Evolutionary conservation across 2,329 filamentous ascomycete genomes (phyloP), one percentile per base, ranked within the genome.

Genomic region (Fusarium mundagurra): DNA sequence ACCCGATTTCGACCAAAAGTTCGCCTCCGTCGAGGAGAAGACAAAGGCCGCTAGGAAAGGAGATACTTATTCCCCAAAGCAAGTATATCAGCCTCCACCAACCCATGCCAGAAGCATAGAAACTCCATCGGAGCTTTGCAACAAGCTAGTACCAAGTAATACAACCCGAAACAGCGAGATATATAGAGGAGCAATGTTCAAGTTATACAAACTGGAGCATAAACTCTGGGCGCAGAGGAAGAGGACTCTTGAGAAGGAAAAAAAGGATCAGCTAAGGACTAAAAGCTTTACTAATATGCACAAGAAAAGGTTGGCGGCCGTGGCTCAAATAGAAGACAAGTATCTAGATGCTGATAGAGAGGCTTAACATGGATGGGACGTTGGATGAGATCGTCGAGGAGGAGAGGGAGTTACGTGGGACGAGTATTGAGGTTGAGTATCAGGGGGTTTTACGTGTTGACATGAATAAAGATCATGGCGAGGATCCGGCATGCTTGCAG

Each of bases 161-260:
- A 31, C 24, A 16, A 7, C 18, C 8, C 31, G 36, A 24, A 22
- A 34, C 33, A 39, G 3, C 13, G n/a, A 17, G 18, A 17, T 24
- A 5, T 16, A 17, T 14, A 13, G 20, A 12, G 18, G 10, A 17
- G 38, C 27, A 9, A 67, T 24, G 36, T 20, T 10, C 5, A 61
- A 34, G n/a, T 4, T 76, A 22, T 68, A 88, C 76, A 75, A 75
- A 43, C 82, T 98, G 51, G 95, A 98, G 84, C 86, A 85, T 77
- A 86, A 87, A 66, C 94, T 92, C 38, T 97, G 95, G 94, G 10
- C 16, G 16, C 16, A 43, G 31, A 41, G 50, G 60, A 36, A 14
- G 53, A 58, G 20, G 34, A 4, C 5, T 18, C 13, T 12, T 10
- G 3, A 11, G 34, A 27, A 39, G 18, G 17, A 47, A 20, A 45